Conservation (phyloP, 768 basidiomycete species). For the Leccinum olivaceopallidum region DNA sequence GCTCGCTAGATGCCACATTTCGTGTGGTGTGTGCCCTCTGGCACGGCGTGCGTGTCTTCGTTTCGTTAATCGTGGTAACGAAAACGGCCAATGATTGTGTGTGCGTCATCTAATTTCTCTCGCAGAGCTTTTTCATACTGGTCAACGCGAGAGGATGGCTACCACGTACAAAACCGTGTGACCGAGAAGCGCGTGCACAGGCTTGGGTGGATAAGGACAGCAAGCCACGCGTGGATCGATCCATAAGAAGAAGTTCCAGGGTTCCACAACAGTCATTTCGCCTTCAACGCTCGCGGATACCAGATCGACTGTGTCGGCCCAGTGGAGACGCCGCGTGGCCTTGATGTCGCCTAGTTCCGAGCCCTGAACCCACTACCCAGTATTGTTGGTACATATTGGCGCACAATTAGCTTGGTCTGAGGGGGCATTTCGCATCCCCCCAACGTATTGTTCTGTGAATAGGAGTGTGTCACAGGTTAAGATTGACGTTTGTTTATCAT, state of each 20-base stretch:
- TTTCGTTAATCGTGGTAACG: constrained; percentile 46
- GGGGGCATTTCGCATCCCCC: neutral
- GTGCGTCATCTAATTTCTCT: constrained; percentile 7
- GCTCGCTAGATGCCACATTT: constrained; percentile 27
- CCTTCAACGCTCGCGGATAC: constrained; percentile 45
- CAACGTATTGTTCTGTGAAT: neutral
- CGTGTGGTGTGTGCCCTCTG: constrained; percentile 30
- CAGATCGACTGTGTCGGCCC: constrained; percentile 43
- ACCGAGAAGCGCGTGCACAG: neutral
- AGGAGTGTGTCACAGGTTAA: neutral
- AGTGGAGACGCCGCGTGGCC: constrained; percentile 16
- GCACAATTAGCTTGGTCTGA: neutral
- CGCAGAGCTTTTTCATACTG: constrained; percentile 39
- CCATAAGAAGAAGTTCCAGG: constrained; percentile 2
- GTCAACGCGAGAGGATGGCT: constrained; percentile 30
- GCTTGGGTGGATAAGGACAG: constrained; percentile 5
- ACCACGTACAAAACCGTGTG: neutral
- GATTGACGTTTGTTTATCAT: constrained; percentile 22
- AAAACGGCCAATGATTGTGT: neutral
- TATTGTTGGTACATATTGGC: neutral
- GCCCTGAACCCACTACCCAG: constrained; percentile 10
- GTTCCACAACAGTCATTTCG: constrained; percentile 14
- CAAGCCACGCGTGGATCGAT: constrained; percentile 9
- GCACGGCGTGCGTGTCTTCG: constrained; percentile 31
- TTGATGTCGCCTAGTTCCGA: constrained; percentile 9